phyloP scores from a whole-genome alignment of 345 rosid genomes.

The Gossypioides kirkii region DNA sequence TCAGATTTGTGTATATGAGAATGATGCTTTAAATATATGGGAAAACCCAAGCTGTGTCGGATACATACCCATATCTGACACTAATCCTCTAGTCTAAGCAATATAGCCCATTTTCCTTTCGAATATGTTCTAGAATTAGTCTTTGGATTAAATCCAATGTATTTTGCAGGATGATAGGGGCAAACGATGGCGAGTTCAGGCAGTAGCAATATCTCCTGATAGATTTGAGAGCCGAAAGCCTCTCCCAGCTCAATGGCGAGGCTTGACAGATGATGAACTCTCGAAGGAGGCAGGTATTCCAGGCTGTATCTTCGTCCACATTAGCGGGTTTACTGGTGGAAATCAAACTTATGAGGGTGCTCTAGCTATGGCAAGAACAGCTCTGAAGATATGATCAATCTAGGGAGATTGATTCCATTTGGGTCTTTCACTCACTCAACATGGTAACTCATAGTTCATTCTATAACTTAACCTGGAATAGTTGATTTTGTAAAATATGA shows the following conservation, averaged over 20 bases:
- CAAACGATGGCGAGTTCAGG: constrained; percentile 79
- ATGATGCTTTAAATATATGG: no score
- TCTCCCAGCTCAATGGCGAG: constrained; percentile 84
- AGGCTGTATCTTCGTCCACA: constrained; percentile 79
- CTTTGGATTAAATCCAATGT: neutral
- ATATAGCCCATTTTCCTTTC: neutral
- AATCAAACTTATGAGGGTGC: constrained; percentile 69
- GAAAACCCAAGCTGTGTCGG: neutral
- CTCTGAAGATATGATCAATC: constrained; percentile 21
- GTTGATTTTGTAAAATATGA: neutral
- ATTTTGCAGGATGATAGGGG: constrained; percentile 70
- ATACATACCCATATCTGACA: neutral
- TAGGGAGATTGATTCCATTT: neutral
- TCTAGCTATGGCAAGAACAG: constrained; percentile 66
- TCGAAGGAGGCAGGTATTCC: constrained; percentile 61
- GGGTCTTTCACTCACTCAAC: no score
- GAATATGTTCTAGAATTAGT: no score
- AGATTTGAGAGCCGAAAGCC: constrained; percentile 85
- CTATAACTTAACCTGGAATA: neutral
- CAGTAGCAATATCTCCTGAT: constrained; percentile 81
- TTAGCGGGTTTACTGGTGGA: constrained; percentile 87
- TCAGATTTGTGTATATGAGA: no score
- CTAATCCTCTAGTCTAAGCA: neutral
- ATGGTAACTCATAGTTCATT: neutral
- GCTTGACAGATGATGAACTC: constrained; percentile 74